A percentile compares a stretch with the other conserved stretches of the same genome.
phyloP scores from a whole-genome alignment of 768 basidiomycete species.

The Lactarius akahatsu region DNA sequence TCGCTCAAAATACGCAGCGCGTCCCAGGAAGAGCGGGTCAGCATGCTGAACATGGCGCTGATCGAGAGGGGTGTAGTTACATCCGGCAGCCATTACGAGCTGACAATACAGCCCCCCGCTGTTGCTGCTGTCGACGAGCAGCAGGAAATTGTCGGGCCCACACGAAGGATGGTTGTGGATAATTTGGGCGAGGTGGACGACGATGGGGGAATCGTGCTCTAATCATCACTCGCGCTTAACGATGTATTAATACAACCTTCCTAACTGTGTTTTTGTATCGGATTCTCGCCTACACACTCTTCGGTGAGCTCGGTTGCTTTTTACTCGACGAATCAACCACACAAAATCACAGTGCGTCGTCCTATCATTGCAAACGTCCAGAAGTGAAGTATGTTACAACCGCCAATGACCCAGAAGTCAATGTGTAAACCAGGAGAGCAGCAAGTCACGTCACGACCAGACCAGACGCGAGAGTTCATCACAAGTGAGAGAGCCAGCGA shows the following conservation, averaged over 20 bases:
- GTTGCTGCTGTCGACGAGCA: background rate
- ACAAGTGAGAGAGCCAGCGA: background rate
- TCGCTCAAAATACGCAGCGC: constrained; percentile 44
- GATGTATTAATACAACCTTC: background rate
- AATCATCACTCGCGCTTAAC: background rate
- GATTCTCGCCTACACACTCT: background rate
- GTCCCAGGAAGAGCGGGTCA: constrained; percentile 75
- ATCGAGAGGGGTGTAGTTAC: constrained; percentile 53
- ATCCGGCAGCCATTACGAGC: constrained; percentile 46
- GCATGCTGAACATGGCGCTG: constrained; percentile 63
- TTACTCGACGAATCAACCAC: background rate
- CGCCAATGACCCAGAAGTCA: background rate
- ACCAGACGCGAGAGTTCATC: background rate
- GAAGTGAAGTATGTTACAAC: background rate
- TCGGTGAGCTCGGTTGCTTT: background rate
- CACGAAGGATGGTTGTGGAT: background rate
- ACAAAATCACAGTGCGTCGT: background rate
- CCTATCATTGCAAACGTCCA: background rate
- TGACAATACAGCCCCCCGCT: constrained; percentile 12
- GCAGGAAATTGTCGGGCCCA: background rate
- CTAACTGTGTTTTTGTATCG: background rate
- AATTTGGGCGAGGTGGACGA: constrained; percentile 1
- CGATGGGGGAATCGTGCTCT: constrained; percentile 26
- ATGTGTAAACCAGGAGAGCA: constrained; percentile 10
- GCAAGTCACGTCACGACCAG: background rate